Evolutionary conservation across 1,284 basidiomycete species (phyloP), one percentile per base, ranked within the genome.

Genomic region (Salmacisia buchloeana): DNA sequence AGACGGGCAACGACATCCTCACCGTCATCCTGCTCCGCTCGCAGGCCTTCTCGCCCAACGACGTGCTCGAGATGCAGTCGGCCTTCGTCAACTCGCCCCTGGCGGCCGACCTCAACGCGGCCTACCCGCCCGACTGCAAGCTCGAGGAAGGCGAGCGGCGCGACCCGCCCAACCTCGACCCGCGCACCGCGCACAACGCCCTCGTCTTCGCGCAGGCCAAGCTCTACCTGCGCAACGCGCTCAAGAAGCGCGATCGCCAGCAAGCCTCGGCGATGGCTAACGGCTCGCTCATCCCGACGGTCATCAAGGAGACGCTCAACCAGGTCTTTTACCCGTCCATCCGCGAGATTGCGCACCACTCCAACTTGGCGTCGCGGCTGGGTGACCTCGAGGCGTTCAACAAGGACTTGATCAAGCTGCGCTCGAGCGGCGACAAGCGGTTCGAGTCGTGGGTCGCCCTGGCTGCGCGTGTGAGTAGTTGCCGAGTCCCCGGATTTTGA

Each of bases 1-100:
- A 67, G 38, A 70, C 69, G 0, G 76, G 76, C 60, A 68, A 78
- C 43, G 77, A 79, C 45, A 58, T 79, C 12, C 65, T 79, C 12
- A 74, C 77, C 27, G 73, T 71, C 13, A 77, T 79, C 57, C 63
- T 79, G 25, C 67, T 78, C 13, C 52, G 68, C 21, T 38, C 49
- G 7, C 69, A 69, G 59, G 63, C 75, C 10, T 60, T 67, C 59
- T 27, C 59, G 21, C 63, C 64, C 2, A 61, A 66, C 25, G 23
- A 31, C 10, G 18, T 58, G 25, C 3, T 57, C 23, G 31, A 54
- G 23, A 41, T 41, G 45, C 54, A 41, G 46, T 27, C 31, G 15
- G 25, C 23, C 5, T 58, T 31, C 31, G 41, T 31, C 3, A 57
- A 33, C 38, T 43, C 38, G 18, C 34, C 38, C 6, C 41, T 43